Percentiles rank a stretch among this genome's conserved stretches.
Evolutionary conservation across 345 rosid species (phyloP).

Genomic region (Brassica incana): DNA sequence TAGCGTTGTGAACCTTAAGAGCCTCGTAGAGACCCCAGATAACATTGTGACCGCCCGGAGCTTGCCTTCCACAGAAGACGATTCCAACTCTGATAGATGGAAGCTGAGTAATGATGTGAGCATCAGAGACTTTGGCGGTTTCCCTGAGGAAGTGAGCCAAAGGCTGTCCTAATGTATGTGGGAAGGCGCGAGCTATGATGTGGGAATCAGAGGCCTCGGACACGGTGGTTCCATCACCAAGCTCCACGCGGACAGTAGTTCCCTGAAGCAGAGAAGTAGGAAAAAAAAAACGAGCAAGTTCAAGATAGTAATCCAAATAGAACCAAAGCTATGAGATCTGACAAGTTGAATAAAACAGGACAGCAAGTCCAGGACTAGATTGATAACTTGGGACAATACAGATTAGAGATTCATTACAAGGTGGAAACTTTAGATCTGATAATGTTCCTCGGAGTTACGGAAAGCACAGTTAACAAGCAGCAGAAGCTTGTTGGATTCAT

Average conservation of each 20-base stretch:
- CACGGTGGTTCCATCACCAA: constrained; percentile 80
- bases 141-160: constrained; percentile 94
- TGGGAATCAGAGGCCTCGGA: constrained; percentile 69
- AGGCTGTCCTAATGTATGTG: constrained; percentile 84
- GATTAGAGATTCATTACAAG: constrained; percentile 2
- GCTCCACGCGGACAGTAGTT: constrained; percentile 88
- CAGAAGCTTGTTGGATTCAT: not conserved
- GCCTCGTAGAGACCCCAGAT: constrained; percentile 89
- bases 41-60: constrained; percentile 98
- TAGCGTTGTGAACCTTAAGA: constrained; percentile 78
- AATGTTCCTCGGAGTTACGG: not conserved
- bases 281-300: not conserved
- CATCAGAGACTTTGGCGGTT: constrained; percentile 83
- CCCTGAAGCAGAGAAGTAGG: constrained; percentile 48
- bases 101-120: constrained; percentile 86
- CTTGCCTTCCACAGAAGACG: constrained; percentile 94
- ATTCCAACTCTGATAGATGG: constrained; percentile 85
- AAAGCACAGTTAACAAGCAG: not conserved
- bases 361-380: not conserved
- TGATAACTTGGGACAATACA: constrained; percentile 5
- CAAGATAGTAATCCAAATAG: not conserved
- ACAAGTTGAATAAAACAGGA: not conserved
- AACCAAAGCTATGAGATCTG: not conserved
- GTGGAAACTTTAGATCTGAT: constrained; percentile 24
- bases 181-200: constrained; percentile 65